Percentiles rank a stretch among this genome's conserved stretches.
Evolutionary conservation across 2,329 filamentous ascomycete genomes (phyloP).

Genomic region (Ascochyta fabae): DNA sequence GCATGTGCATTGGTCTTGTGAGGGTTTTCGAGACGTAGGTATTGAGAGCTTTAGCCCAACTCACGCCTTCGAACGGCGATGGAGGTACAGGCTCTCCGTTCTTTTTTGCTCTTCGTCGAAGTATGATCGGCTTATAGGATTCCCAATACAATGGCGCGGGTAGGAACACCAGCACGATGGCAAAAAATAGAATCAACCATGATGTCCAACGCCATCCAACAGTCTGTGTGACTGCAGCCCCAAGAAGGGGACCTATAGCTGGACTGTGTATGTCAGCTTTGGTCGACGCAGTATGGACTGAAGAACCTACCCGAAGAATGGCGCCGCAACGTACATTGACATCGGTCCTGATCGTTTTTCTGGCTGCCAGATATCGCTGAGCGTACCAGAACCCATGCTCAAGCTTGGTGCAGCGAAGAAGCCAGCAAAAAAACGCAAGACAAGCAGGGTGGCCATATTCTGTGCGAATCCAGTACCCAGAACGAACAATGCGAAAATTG

Average conservation of each 20-base stretch:
- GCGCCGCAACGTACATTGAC: slow-evolving; percentile 43
- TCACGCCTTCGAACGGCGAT: slow-evolving; percentile 14
- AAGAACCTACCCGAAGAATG: slow-evolving; percentile 40
- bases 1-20: slow-evolving; percentile 57
- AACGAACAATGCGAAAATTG: slow-evolving; percentile 63
- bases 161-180: slow-evolving; percentile 39
- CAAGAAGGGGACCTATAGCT: slow-evolving; percentile 46
- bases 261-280: slow-evolving; percentile 19
- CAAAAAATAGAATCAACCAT: slow-evolving; percentile 52
- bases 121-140: slow-evolving; percentile 59
- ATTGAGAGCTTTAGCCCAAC: neutral
- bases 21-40: slow-evolving; percentile 42
- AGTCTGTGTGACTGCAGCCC: slow-evolving; percentile 47
- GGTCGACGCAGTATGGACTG: too few species aligned
- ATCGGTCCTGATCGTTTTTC: slow-evolving; percentile 39
- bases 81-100: slow-evolving; percentile 4
- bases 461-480: slow-evolving; percentile 57
- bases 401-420: slow-evolving; percentile 40
- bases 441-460: slow-evolving; percentile 71
- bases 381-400: slow-evolving; percentile 49
- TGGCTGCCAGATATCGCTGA: slow-evolving; percentile 46
- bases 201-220: slow-evolving; percentile 50
- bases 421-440: slow-evolving; percentile 64
- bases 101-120: slow-evolving; percentile 44
- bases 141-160: slow-evolving; percentile 55